Conservation (phyloP, 441 rosid genomes). For the Pelargonium cotyledonis region DNA sequence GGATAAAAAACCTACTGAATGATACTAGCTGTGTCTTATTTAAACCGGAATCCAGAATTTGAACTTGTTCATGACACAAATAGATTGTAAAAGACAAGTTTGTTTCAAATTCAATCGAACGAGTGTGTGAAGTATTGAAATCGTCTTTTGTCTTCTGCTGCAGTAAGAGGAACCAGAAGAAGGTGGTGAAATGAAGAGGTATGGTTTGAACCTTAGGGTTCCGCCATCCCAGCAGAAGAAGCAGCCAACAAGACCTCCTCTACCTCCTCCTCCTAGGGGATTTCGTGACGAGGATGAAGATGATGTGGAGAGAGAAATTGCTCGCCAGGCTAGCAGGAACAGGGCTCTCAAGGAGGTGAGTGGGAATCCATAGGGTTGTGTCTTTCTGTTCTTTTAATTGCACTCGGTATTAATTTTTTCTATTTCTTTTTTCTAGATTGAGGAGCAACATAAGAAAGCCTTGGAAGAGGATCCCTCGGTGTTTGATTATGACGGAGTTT, state of each 20-base stretch:
- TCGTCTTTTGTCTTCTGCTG: background rate
- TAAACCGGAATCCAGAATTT: no score
- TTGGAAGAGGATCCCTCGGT: conserved; percentile 85
- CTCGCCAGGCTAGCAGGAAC: conserved; percentile 68
- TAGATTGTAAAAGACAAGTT: no score
- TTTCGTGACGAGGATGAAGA: conserved; percentile 54
- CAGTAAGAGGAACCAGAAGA: background rate
- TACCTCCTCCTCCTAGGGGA: conserved; percentile 35
- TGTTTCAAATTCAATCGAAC: no score
- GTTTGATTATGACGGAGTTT: conserved; percentile 82
- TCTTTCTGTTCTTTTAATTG: background rate
- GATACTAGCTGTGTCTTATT: no score
- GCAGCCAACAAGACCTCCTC: conserved; percentile 41
- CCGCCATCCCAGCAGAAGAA: conserved; percentile 51
- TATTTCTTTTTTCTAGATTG: conserved; percentile 35
- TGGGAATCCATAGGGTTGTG: background rate
- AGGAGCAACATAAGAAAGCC: conserved; percentile 76
- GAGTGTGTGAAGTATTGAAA: no score
- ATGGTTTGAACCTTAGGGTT: conserved; percentile 75
- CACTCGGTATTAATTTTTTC: background rate
- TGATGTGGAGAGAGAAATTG: conserved; percentile 70
- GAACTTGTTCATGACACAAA: no score
- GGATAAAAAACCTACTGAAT: no score
- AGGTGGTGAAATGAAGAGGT: conserved; percentile 50
- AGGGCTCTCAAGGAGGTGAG: conserved; percentile 67